phyloP scores from a whole-genome alignment of 345 rosid species.

The Salix dunnii region DNA sequence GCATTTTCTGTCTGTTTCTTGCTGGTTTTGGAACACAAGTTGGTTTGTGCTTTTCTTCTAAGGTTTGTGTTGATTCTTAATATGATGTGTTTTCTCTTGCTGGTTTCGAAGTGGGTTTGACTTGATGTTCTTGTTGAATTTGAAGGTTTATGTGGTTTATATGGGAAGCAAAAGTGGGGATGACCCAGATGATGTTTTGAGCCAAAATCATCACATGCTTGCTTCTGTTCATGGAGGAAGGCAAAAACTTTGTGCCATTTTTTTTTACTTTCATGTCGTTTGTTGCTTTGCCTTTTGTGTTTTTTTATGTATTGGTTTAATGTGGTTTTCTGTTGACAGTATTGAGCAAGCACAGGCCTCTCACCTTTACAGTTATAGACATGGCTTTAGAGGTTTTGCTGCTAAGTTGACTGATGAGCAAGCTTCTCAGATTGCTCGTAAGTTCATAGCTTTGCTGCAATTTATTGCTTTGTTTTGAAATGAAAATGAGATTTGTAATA shows the following conservation, averaged over 20 bases:
- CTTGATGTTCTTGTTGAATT: neutral
- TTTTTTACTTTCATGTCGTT: neutral
- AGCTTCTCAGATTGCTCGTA: constrained; percentile 43
- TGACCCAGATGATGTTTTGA: constrained; percentile 24
- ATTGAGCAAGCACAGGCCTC: constrained; percentile 39
- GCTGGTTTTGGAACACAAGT: neutral
- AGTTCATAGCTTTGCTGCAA: neutral
- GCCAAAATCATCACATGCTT: constrained; percentile 36
- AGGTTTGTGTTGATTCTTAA: neutral
- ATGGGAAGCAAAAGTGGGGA: constrained; percentile 36
- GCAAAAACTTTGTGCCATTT: constrained; percentile 5
- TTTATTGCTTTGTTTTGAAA: neutral
- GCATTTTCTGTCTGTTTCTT: constrained; percentile 5
- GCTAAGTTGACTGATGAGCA: constrained; percentile 42
- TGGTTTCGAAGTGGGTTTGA: neutral
- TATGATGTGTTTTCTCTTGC: neutral
- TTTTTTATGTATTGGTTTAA: neutral
- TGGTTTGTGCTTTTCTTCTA: constrained; percentile 5
- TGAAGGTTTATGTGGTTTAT: constrained; percentile 46
- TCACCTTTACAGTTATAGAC: constrained; percentile 44
- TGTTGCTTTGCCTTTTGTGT: neutral
- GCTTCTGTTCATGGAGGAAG: constrained; percentile 48
- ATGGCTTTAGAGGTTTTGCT: constrained; percentile 50
- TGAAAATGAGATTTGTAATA: neutral
- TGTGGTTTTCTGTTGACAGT: constrained; percentile 21